phyloP scores from a whole-genome alignment of 2,329 filamentous ascomycete genomes.

The Akanthomyces lecanii region DNA sequence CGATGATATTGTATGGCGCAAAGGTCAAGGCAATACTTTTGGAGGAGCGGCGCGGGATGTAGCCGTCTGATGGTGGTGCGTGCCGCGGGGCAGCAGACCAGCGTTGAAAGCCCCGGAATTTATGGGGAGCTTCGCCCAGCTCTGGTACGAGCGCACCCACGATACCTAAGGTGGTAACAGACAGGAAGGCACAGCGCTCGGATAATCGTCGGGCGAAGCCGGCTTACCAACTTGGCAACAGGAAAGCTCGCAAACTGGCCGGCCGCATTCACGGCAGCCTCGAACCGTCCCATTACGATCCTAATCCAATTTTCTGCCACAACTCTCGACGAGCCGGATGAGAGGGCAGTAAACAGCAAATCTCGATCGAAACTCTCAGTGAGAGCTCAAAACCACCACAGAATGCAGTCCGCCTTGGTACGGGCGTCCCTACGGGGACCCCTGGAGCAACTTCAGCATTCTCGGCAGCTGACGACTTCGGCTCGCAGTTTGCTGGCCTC shows the following conservation, averaged over 20 bases:
- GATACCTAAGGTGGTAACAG: neutral
- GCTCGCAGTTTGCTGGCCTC: conserved; percentile 31
- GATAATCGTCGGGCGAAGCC: conserved; percentile 10
- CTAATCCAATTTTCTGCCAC: neutral
- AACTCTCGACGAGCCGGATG: neutral
- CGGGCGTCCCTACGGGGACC: conserved; percentile 27
- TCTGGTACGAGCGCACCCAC: neutral
- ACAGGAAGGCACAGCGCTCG: neutral
- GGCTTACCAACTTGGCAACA: neutral
- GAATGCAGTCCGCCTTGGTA: conserved; percentile 29
- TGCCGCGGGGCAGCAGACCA: conserved; percentile 15
- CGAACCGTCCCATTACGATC: neutral
- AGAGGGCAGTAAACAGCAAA: neutral
- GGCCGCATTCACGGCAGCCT: neutral
- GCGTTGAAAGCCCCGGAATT: neutral
- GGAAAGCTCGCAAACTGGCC: conserved; percentile 1
- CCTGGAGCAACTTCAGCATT: conserved; percentile 20
- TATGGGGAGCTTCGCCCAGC: conserved; percentile 7
- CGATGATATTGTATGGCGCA: neutral
- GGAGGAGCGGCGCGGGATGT: neutral
- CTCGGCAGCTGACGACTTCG: conserved; percentile 31
- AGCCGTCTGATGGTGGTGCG: neutral
- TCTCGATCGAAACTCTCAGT: neutral
- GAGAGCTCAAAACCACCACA: conserved; percentile 12
- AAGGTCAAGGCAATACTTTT: neutral